Conservation (phyloP, 208 protist species). For the Wallacemonas collosoma region DNA sequence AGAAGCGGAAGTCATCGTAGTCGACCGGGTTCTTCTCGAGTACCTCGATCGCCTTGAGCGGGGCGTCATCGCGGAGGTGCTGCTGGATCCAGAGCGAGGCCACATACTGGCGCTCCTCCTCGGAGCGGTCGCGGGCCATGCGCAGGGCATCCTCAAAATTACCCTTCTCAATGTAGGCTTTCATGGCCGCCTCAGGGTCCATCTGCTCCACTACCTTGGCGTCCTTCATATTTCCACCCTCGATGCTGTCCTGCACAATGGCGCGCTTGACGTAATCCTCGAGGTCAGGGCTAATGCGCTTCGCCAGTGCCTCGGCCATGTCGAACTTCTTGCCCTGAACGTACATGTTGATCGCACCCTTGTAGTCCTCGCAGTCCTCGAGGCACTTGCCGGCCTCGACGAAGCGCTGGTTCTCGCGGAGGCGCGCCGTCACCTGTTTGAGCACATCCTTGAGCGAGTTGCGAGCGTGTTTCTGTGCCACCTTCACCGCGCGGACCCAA, state of each 20-base stretch:
- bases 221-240: conserved; percentile 71
- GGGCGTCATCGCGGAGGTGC: conserved; percentile 57
- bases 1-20: conserved; percentile 90
- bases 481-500: conserved; percentile 95
- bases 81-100: conserved; percentile 80
- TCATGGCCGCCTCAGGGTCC: conserved; percentile 87
- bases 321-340: conserved; percentile 93
- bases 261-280: conserved; percentile 89
- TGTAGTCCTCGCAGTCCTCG: conserved; percentile 93
- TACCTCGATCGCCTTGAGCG: conserved; percentile 62
- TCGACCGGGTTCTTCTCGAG: conserved; percentile 65
- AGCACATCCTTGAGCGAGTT: conserved; percentile 83
- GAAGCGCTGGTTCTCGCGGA: conserved; percentile 81
- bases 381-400: conserved; percentile 89
- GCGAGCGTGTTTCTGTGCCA: conserved; percentile 93
- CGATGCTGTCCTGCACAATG: conserved; percentile 90
- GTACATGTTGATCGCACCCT: conserved; percentile 95
- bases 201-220: conserved; percentile 88
- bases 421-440: conserved; percentile 63
- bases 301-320: conserved; percentile 85
- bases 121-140: conserved; percentile 66
- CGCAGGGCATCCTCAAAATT: conserved; percentile 85
- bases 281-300: conserved; percentile 84
- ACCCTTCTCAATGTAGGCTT: conserved; percentile 83
- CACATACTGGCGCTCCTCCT: conserved; percentile 74